Percentiles rank a stretch among this genome's conserved stretches.
phyloP scores from a whole-genome alignment of 2,329 filamentous ascomycete genomes.

The Arthrobotrys sphaeroides region DNA sequence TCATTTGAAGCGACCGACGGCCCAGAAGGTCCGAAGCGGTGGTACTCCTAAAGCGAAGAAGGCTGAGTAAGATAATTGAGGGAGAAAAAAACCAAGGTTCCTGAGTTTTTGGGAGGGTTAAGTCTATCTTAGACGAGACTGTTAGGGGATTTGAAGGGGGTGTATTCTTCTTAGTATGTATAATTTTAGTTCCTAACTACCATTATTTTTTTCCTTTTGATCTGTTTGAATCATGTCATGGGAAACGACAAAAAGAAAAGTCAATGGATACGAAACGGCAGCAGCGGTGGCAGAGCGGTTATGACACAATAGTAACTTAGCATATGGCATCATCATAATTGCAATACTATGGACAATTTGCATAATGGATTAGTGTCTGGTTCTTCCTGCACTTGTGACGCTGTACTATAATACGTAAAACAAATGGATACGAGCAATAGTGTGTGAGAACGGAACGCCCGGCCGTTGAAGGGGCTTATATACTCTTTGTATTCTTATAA shows the following conservation, averaged over 20 bases:
- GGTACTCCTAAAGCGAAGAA: conserved; percentile 42
- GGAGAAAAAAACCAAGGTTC: too few species aligned
- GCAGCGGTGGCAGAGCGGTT: background rate
- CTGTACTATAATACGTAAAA: background rate
- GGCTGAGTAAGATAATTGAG: background rate
- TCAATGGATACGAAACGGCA: conserved; percentile 3
- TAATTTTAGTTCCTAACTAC: background rate
- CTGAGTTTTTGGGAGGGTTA: background rate
- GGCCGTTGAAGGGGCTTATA: too few species aligned
- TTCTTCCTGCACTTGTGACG: background rate
- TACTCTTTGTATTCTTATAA: too few species aligned
- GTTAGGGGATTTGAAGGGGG: background rate
- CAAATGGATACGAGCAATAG: background rate
- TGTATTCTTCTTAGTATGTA: conserved; percentile 6
- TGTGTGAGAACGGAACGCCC: background rate
- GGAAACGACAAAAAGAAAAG: background rate
- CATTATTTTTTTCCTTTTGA: background rate
- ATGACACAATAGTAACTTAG: background rate
- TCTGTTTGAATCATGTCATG: conserved; percentile 10
- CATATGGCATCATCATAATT: background rate
- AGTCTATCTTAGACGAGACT: background rate
- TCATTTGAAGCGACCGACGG: conserved; percentile 81
- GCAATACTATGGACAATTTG: background rate
- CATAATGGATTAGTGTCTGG: background rate
- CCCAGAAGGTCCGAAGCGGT: conserved; percentile 51